These are phyloP conservation scores for Grigorovia transvaalensis DNA, from an alignment of 805 yeast genomes.

Conservation along the genomic window DNA sequence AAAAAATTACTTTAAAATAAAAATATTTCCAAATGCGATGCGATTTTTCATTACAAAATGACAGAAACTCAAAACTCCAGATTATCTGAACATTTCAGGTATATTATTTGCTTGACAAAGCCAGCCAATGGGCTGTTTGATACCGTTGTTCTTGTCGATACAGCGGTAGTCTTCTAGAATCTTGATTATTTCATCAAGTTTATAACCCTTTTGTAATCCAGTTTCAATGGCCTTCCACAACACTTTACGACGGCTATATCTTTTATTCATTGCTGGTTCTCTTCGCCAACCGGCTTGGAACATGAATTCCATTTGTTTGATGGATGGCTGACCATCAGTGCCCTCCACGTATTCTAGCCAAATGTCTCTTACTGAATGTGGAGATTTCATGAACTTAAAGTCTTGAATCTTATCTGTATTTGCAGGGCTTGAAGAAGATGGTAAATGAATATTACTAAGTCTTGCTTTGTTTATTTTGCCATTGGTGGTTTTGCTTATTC, in stretches of 20 bases:
- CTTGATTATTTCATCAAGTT: conserved; percentile 35
- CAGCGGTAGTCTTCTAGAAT: conserved; percentile 37
- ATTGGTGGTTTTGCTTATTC: not conserved
- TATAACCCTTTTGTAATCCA: conserved; percentile 37
- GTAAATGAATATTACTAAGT: not conserved
- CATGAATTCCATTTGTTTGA: conserved; percentile 37
- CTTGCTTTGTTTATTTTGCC: not conserved
- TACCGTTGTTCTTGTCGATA: conserved; percentile 32
- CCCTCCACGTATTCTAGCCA: conserved; percentile 52
- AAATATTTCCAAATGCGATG: not conserved
- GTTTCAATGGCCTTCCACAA: conserved; percentile 46
- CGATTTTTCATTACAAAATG: not conserved
- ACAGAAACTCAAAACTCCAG: not conserved
- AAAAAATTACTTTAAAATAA: too few species aligned
- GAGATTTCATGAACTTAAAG: conserved; percentile 33
- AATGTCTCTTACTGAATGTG: conserved; percentile 39
- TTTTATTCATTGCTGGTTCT: conserved; percentile 42
- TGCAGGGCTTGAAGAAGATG: not conserved
- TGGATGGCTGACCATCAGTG: conserved; percentile 41
- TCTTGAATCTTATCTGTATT: not conserved
- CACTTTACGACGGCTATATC: conserved; percentile 43
- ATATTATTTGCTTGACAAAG: conserved; percentile 32
- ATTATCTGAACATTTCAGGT: conserved; percentile 17
- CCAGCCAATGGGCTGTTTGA: conserved; percentile 39
- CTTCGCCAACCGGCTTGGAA: conserved; percentile 48